Conservation (phyloP, 352 stramenopile genomes). For the Pythium insidiosum region DNA sequence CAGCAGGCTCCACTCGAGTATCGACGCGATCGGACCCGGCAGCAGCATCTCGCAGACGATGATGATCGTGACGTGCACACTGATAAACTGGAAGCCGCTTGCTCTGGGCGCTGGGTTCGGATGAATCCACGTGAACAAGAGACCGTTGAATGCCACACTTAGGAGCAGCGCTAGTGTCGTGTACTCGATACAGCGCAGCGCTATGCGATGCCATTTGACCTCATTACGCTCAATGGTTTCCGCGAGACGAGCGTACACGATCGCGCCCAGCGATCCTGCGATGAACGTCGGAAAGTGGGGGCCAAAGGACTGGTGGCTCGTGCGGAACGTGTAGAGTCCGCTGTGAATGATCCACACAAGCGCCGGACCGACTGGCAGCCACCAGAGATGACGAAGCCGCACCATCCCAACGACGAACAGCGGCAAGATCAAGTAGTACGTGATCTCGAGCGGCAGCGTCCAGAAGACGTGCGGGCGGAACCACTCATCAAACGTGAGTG, state of each 20-base stretch:
- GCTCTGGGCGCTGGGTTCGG: conserved; percentile 12
- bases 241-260: conserved; percentile 17
- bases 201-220: conserved; percentile 6
- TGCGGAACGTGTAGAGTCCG: conserved; percentile 11
- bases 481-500: background rate
- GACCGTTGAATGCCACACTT: conserved; percentile 12
- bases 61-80: conserved; percentile 11
- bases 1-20: conserved; percentile 25
- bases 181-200: conserved; percentile 13
- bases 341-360: conserved; percentile 13
- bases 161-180: conserved; percentile 10
- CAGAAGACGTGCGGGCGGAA: conserved; percentile 8
- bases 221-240: conserved; percentile 1
- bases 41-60: conserved; percentile 32
- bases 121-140: conserved; percentile 23
- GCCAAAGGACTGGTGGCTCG: conserved; percentile 14
- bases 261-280: conserved; percentile 20
- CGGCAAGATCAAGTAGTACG: conserved; percentile 30
- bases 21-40: conserved; percentile 12
- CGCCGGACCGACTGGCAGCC: conserved; percentile 3
- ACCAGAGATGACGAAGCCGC: conserved; percentile 6
- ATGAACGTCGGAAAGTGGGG: conserved; percentile 29
- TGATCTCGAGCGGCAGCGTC: conserved; percentile 23
- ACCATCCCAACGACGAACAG: conserved; percentile 14
- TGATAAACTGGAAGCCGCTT: conserved; percentile 14